A percentile compares a stretch with the other conserved stretches of the same genome.
Evolutionary conservation across 129 eudicot genomes (phyloP).

Genomic region (Sambucus nigra): DNA sequence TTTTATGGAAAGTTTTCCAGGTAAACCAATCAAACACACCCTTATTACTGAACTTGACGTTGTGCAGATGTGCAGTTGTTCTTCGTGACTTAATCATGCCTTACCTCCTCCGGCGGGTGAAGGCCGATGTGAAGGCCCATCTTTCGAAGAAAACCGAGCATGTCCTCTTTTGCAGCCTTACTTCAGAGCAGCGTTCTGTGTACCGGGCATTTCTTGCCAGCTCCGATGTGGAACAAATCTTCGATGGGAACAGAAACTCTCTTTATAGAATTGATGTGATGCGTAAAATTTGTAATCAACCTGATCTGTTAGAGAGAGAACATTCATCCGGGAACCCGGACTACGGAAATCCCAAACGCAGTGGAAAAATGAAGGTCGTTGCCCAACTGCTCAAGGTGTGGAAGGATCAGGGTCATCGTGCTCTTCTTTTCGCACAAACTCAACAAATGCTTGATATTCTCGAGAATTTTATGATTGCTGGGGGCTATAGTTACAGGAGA

Average conservation of each 20-base stretch:
- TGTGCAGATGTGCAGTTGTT: slow-evolving; percentile 88
- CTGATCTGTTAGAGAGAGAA: slow-evolving; percentile 93
- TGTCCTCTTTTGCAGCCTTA: slow-evolving; percentile 91
- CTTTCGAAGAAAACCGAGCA: slow-evolving; percentile 91
- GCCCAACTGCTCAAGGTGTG: slow-evolving; percentile 73
- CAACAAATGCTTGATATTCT: slow-evolving; percentile 96
- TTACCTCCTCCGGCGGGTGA: slow-evolving; percentile 91
- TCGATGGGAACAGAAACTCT: slow-evolving; percentile 78
- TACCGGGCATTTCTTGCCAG: slow-evolving; percentile 96
- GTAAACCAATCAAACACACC: too few relatives aligned
- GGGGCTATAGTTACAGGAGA: slow-evolving; percentile 58
- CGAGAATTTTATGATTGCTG: slow-evolving; percentile 54
- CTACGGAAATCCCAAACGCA: slow-evolving; percentile 81
- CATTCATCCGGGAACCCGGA: slow-evolving; percentile 67
- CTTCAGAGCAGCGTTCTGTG: too few relatives aligned
- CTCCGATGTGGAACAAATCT: slow-evolving; percentile 92
- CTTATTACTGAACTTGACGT: slow-evolving; percentile 1
- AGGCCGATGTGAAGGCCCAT: slow-evolving; percentile 87
- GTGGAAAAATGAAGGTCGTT: slow-evolving; percentile 92
- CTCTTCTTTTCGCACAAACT: slow-evolving; percentile 88
- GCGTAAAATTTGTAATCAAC: slow-evolving; percentile 98
- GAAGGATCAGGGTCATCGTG: slow-evolving; percentile 95
- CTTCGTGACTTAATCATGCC: slow-evolving; percentile 96
- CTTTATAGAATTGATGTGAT: slow-evolving; percentile 89
- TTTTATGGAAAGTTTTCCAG: too few relatives aligned